These are phyloP conservation scores for Oxytropis ochrocephala DNA, from an alignment of 306 rosid genomes.

Conservation along the genomic window DNA sequence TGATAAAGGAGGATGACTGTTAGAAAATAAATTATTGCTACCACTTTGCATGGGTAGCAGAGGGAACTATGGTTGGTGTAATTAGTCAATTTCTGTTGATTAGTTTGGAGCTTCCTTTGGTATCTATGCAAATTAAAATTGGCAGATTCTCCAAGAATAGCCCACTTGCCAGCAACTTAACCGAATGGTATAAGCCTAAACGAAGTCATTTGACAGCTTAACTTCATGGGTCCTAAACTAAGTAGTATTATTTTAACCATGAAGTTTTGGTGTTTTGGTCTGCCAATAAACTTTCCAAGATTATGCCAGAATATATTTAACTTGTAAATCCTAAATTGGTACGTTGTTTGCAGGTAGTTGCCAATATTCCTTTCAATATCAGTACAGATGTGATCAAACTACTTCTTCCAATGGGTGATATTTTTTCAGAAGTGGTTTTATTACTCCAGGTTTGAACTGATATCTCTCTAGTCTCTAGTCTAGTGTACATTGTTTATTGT, in stretches of 20 bases:
- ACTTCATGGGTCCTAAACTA: background rate
- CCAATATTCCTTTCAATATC: constrained; percentile 83
- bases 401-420: constrained; percentile 96
- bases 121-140: background rate
- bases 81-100: background rate
- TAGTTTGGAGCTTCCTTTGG: background rate
- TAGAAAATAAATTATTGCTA: background rate
- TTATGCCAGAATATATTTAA: background rate
- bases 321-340: constrained; percentile 9
- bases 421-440: constrained; percentile 75
- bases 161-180: background rate
- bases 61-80: background rate
- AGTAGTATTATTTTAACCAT: background rate
- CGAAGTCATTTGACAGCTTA: constrained; percentile 8
- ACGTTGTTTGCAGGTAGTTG: constrained; percentile 60
- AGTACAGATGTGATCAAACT: constrained; percentile 73
- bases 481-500: background rate
- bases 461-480: background rate
- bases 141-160: background rate
- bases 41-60: background rate
- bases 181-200: background rate
- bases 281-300: background rate
- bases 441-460: constrained; percentile 63
- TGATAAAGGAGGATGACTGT: background rate
- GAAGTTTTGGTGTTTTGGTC: background rate